Conservation (phyloP, 371 early-diverging fungal genomes). For the Mucor circinelloides region DNA sequence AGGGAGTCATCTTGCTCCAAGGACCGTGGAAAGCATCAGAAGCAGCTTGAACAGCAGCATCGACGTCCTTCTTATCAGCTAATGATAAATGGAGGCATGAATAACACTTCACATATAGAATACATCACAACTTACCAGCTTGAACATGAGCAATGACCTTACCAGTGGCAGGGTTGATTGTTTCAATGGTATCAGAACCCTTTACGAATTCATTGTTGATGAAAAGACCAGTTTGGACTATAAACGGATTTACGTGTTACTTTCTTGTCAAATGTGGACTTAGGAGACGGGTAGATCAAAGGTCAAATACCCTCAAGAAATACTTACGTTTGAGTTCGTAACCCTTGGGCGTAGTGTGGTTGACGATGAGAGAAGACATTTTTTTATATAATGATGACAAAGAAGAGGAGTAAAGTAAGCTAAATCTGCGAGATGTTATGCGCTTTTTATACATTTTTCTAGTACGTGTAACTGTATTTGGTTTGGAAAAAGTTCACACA, state of each 20-base stretch:
- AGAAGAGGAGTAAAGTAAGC: background rate
- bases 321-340: slow-evolving; percentile 42
- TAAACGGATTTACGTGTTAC: background rate
- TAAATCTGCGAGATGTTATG: background rate
- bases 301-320: background rate
- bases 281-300: background rate
- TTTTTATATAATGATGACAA: background rate
- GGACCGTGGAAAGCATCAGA: slow-evolving; percentile 45
- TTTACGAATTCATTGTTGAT: slow-evolving; percentile 58
- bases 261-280: background rate
- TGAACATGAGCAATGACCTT: slow-evolving; percentile 45
- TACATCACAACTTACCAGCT: slow-evolving; percentile 37
- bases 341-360: slow-evolving; percentile 38
- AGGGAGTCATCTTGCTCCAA: slow-evolving; percentile 38
- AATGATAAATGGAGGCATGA: background rate
- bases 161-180: slow-evolving; percentile 52
- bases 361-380: slow-evolving; percentile 9
- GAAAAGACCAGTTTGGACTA: slow-evolving; percentile 57
- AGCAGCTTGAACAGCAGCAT: slow-evolving; percentile 54
- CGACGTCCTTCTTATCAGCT: slow-evolving; percentile 51
- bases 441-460: background rate
- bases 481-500: slow-evolving; percentile 1
- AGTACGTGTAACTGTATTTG: background rate
- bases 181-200: slow-evolving; percentile 48
- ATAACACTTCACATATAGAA: background rate